Evolutionary conservation across 2,329 filamentous ascomycete genomes (phyloP), one percentile per base, ranked within the genome.

Genomic region (Peltaster fructicola): DNA sequence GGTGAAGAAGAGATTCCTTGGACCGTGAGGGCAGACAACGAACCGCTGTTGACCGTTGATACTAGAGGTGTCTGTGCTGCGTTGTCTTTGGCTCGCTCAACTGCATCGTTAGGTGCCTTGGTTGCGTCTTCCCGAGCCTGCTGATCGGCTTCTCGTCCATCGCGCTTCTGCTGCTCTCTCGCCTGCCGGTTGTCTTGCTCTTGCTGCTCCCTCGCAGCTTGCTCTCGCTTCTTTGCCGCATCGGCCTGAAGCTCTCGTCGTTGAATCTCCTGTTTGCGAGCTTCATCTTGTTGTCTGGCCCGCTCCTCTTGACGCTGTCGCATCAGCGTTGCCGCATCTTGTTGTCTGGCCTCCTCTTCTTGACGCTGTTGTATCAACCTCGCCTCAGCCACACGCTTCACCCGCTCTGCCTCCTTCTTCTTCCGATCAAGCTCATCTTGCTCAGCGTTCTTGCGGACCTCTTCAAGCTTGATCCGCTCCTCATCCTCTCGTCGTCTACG

Each of bases 371-470:
- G n/a, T n/a, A 43, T 38, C 2, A 50, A 27, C 26, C 4, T 22
- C 20, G 36, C 36, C 27, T 26, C 29, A 10, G 38, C 29, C n/a
- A n/a, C n/a, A n/a, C n/a, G n/a, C n/a, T n/a, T n/a, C n/a, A n/a
- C n/a, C n/a, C 26, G 31, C 27, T 29, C 32, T 23, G 13, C 22
- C 17, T 37, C 38, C 16, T 36, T 31, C 27, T 36, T 33, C 24
- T 37, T 24, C n/a, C 32, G 32, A 15, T 39, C 31, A 5, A 39
- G 26, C 7, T 30, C 29, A 5, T 30, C 35, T 8, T 29, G 28
- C 19, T 34, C n/a, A 8, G 56, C 53, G 22, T 51, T 56, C 12
- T 57, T 54, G 23, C 45, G 48, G 20, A 54, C 50, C 34, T 63
- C 36, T 29, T 57, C 53, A 23, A 54, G 33, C 13, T 45, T 48